Conservation (phyloP, 139 green algal species). For the Asterochloris sp. region DNA sequence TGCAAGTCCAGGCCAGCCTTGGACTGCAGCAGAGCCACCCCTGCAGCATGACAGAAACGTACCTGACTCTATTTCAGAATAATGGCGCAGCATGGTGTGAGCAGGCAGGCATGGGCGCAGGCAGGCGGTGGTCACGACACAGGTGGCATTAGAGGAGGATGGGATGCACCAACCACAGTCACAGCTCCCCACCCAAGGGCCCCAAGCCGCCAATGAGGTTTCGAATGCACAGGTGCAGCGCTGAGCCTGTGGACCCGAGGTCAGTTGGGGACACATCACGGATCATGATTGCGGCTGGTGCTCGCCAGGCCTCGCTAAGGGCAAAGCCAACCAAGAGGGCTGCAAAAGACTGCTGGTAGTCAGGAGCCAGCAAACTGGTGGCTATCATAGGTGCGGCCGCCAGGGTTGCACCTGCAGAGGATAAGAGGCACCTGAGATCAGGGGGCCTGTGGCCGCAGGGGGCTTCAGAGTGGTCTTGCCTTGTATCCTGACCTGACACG, state of each 20-base stretch:
- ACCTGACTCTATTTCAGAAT: neutral
- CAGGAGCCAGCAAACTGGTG: constrained; percentile 51
- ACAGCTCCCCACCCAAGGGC: constrained; percentile 42
- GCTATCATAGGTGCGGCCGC: constrained; percentile 70
- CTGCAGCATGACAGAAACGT: constrained; percentile 9
- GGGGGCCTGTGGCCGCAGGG: too few species aligned
- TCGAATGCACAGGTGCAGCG: constrained; percentile 78
- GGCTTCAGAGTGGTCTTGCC: too few species aligned
- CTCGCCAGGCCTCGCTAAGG: constrained; percentile 80
- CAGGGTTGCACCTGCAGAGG: constrained; percentile 46
- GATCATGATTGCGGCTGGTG: constrained; percentile 76
- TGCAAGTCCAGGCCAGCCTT: constrained; percentile 56
- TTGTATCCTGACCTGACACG: too few species aligned
- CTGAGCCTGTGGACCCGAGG: constrained; percentile 64
- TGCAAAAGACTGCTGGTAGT: constrained; percentile 64
- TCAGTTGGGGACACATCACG: constrained; percentile 55
- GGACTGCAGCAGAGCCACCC: constrained; percentile 18
- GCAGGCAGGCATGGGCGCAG: neutral
- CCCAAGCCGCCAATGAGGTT: constrained; percentile 78
- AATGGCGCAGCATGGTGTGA: neutral
- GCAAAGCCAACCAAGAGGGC: constrained; percentile 76
- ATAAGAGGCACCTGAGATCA: neutral
- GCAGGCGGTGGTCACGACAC: neutral
- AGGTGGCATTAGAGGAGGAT: neutral
- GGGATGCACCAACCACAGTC: neutral